Evolutionary conservation across 2,329 filamentous ascomycete species (phyloP), one percentile per base, ranked within the genome.

Genomic region (Hymenoscyphus scutula): DNA sequence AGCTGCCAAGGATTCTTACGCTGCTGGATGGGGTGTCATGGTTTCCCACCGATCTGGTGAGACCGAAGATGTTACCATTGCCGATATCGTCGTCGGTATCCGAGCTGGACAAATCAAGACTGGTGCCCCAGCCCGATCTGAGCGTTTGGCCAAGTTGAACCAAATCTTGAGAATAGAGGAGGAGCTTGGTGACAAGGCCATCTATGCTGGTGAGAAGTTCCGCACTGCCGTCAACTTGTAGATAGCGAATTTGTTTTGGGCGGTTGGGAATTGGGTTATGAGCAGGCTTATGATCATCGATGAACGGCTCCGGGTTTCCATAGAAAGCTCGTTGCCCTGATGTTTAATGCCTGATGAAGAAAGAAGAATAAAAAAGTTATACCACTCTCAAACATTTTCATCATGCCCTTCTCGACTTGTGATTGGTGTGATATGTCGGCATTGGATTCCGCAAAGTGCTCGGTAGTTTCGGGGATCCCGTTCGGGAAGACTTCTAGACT

Each of bases 91-190:
- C 69, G 95, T 99, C 73, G 95, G 95, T 83, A 91, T 99, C 76
- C 91, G 95, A 74, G 83, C 93, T 74, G 95, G 95, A 72, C 92
- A 99, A 86, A 98, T 99, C 88, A 97, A 97, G 91, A 96, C 93
- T 70, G 93, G 93, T 86, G 94, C 94, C 68, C 95, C 95, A 73
- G 90, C 90, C 77, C 90, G 95, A 76, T 97, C 94, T 73, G 95
- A 99, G 87, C 93, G 95, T 84, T 87, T 98, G 72, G 95, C 95
- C 80, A 99, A 99, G 88, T 91, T 99, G 77, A 99, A 99, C 90
- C 95, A 99, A 86, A 97, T 99, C 76, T 90, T 99, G 76, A 92
- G 95, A 77, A 99, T 99, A 74, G 95, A 99, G 87, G 95, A 99
- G 84, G 95, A 99, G 86, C 89, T 99, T 69, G 93, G 93, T 73